Base-by-base conservation (phyloP, 345 rosid genomes). In the Aquilaria yunnanensis region DNA sequence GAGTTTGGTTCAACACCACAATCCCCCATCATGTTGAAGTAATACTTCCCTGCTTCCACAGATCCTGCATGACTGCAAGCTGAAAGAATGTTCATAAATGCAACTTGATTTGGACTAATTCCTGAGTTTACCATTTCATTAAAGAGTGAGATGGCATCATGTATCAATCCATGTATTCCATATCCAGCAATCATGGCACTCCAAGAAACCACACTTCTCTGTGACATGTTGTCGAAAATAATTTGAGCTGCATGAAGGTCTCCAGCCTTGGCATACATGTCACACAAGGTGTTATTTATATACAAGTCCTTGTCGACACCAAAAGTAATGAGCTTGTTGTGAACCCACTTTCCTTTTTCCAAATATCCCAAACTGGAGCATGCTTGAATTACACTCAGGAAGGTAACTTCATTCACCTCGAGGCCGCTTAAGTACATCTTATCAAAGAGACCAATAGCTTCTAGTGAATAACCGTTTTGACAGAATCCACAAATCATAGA, bases 61-160 rank as follows among this genome's bases (percentile, higher is more conserved):
- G 70, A 77, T 67, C 97, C 97, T 50, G 89, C 76, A 75, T 90
- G 98, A 72, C 90, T 78, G 73, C 98, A 90, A 71, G 96, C 89
- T 9, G 87, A 86, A 29, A 86, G 77, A 45, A 93, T 60, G 62
- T 89, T 93, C 87, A 80, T 90, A 89, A 90, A 90, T 64, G 88
- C 86, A 64, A 87, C 72, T 50, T 81, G 81, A 60, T 90, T 93
- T 16, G 98, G 97, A 70, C 76, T 65, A 10, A 72, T 73, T 51
- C 96, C 86, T 1, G 78, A 75, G 41, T 75, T 73, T 51, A 90
- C 72, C 97, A 92, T 85, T 68, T 74, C 75, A 45, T 59, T 61
- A 69, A 92, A 83, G n/a, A 77, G 73, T 5, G 86, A 78, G 60
- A 88, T 64, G 10, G 96, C 88, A 0, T 78, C 61, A 59, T 69